Conservation (phyloP, 2,329 filamentous ascomycete genomes). For the Didymella lethalis region DNA sequence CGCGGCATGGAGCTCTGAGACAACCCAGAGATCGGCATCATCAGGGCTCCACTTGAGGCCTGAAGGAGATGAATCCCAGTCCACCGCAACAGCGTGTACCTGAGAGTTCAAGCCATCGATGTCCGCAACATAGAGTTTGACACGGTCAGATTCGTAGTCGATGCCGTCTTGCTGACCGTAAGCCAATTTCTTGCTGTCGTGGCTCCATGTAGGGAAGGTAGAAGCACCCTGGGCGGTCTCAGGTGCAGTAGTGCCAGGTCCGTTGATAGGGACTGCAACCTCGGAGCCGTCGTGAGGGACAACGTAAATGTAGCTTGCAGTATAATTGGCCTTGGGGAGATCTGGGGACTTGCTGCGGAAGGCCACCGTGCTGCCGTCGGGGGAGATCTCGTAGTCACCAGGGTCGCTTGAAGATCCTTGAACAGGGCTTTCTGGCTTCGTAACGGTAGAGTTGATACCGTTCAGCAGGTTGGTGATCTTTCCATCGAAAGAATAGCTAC, state of each 20-base stretch:
- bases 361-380: constrained; percentile 66
- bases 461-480: constrained; percentile 63
- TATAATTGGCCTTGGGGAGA: constrained; percentile 75
- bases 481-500: constrained; percentile 39
- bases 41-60: constrained; percentile 42
- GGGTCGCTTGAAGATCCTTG: constrained; percentile 76
- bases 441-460: constrained; percentile 63
- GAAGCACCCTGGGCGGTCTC: constrained; percentile 67
- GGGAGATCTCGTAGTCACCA: constrained; percentile 78
- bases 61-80: constrained; percentile 47
- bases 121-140: constrained; percentile 56
- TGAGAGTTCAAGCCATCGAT: constrained; percentile 41
- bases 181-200: constrained; percentile 72
- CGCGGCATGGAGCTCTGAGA: constrained; percentile 43
- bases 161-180: constrained; percentile 76
- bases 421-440: constrained; percentile 70
- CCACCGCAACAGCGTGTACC: constrained; percentile 39
- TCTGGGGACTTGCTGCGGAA: constrained; percentile 80
- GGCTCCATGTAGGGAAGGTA: constrained; percentile 74
- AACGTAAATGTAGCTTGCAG: constrained; percentile 82
- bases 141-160: constrained; percentile 79
- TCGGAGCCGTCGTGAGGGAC: constrained; percentile 70
- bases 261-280: constrained; percentile 43
- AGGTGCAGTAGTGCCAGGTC: constrained; percentile 41
- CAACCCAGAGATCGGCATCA: constrained; percentile 43